Evolutionary conservation across 768 basidiomycete species (phyloP).

Genomic region (Psilocybe cyanescens): DNA sequence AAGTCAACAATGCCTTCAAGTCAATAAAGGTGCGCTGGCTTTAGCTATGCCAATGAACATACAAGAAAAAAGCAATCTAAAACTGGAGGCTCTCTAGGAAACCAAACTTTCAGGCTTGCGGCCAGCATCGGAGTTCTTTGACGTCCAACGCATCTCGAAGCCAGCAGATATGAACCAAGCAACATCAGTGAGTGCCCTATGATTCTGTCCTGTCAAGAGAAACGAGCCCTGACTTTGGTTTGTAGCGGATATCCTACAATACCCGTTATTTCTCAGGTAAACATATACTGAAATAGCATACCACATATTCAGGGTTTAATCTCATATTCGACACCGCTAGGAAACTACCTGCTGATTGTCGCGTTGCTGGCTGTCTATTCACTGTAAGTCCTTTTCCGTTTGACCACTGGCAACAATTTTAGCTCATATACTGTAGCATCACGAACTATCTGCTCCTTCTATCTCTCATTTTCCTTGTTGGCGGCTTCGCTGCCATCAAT

Average conservation of each 20-base stretch:
- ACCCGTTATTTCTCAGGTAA: slow-evolving; percentile 86
- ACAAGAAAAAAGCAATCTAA: neutral
- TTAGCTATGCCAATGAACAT: neutral
- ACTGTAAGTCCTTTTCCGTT: slow-evolving; percentile 48
- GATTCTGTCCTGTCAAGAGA: slow-evolving; percentile 5
- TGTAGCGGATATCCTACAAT: slow-evolving; percentile 91
- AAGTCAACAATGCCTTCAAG: slow-evolving; percentile 70
- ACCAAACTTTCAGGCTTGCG: slow-evolving; percentile 78
- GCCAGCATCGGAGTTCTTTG: slow-evolving; percentile 79
- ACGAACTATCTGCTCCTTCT: slow-evolving; percentile 84
- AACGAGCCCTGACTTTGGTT: slow-evolving; percentile 9
- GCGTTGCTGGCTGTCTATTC: slow-evolving; percentile 84
- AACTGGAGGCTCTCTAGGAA: slow-evolving; percentile 54
- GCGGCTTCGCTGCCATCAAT: slow-evolving; percentile 90
- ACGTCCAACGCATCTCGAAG: slow-evolving; percentile 80
- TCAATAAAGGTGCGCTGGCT: slow-evolving; percentile 60
- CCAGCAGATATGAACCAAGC: slow-evolving; percentile 83
- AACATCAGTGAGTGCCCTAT: slow-evolving; percentile 59
- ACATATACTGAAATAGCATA: neutral
- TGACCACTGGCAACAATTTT: neutral
- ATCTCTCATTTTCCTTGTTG: slow-evolving; percentile 85
- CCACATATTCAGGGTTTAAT: neutral
- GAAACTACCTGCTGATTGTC: slow-evolving; percentile 87
- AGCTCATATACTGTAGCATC: slow-evolving; percentile 48
- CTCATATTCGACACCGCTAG: slow-evolving; percentile 34